Conservation (phyloP, 257 asterid species). For the Linaria vulgaris region DNA sequence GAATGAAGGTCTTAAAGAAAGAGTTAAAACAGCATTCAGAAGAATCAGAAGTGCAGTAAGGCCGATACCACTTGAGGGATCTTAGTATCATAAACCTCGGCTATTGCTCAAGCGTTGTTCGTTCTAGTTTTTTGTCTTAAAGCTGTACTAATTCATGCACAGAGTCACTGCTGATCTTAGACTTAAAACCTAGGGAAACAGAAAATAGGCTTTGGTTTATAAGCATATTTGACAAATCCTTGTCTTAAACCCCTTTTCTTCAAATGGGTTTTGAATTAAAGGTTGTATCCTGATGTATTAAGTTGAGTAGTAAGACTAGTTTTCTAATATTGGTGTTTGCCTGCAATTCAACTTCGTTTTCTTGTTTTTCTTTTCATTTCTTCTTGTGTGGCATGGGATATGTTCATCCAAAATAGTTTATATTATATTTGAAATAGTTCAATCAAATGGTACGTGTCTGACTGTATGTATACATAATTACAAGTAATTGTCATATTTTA, state of each 20-base stretch:
- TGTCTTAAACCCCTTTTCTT: not conserved
- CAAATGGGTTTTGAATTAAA: not conserved
- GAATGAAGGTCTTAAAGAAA: constrained; percentile 77
- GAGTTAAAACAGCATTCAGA: constrained; percentile 68
- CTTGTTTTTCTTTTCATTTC: too few relatives aligned
- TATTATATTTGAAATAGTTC: too few relatives aligned
- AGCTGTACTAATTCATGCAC: not conserved
- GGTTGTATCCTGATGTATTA: not conserved
- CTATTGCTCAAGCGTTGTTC: not conserved
- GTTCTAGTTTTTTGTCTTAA: not conserved
- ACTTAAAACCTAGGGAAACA: not conserved
- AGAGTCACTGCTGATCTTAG: not conserved
- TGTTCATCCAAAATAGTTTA: too few relatives aligned
- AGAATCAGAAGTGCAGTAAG: constrained; percentile 70
- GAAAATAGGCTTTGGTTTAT: not conserved
- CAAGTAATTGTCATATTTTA: too few relatives aligned
- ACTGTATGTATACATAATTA: too few relatives aligned
- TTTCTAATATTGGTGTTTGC: not conserved
- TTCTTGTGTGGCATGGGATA: too few relatives aligned
- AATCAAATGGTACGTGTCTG: too few relatives aligned
- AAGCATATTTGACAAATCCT: not conserved
- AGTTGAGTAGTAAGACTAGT: not conserved
- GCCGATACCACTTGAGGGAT: constrained; percentile 73
- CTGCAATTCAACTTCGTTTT: too few relatives aligned
- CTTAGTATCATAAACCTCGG: constrained; percentile 18